Conservation (phyloP, 768 basidiomycete species). For the Grammothele lineata region DNA sequence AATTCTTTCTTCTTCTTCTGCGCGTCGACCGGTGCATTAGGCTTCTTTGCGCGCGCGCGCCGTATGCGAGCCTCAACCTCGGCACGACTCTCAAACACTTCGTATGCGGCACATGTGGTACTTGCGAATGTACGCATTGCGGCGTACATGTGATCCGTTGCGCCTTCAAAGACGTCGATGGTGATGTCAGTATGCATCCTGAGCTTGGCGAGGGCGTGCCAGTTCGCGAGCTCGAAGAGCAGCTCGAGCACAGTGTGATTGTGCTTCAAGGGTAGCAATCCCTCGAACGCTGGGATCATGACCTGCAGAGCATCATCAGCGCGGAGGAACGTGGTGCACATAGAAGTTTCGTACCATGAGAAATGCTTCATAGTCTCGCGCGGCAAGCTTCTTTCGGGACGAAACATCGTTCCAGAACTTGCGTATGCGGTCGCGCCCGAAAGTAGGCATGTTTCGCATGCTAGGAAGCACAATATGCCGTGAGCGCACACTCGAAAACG, state of each 20-base stretch:
- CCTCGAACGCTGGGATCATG: constrained; percentile 35
- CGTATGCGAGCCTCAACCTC: constrained; percentile 3
- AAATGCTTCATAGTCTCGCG: constrained; percentile 27
- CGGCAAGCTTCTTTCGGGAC: constrained; percentile 24
- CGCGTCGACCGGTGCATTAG: background rate
- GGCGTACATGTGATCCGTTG: background rate
- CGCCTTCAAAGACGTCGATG: constrained; percentile 18
- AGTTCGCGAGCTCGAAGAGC: constrained; percentile 29
- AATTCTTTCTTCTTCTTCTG: background rate
- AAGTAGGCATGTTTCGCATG: constrained; percentile 16
- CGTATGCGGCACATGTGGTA: background rate
- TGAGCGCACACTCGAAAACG: background rate
- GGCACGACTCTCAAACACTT: background rate
- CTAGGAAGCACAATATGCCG: background rate
- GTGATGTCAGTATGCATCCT: constrained; percentile 34
- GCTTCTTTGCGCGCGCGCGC: background rate
- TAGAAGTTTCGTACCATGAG: constrained; percentile 20
- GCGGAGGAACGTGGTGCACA: no score
- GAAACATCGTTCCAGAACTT: constrained; percentile 21
- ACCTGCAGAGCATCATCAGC: background rate
- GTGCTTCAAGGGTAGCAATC: constrained; percentile 18
- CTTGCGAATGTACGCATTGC: background rate
- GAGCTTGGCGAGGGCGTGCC: constrained; percentile 40
- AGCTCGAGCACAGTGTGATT: constrained; percentile 27
- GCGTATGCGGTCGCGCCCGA: constrained; percentile 23